Evolutionary conservation across 2,329 filamentous ascomycete species (phyloP), one percentile per base, ranked within the genome.

Genomic region (Arachnomyces sp.): DNA sequence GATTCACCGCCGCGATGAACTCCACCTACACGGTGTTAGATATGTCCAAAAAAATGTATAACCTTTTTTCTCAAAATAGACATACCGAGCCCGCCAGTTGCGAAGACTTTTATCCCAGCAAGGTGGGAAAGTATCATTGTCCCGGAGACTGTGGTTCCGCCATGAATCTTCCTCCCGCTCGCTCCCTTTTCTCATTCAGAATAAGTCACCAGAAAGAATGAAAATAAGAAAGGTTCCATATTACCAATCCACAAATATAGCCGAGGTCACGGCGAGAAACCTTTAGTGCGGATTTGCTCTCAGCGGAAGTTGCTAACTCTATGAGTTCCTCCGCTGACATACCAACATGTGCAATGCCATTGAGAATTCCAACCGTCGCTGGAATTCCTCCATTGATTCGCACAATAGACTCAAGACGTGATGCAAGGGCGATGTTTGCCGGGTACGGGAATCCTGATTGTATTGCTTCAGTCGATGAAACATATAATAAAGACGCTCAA

Each of bases 71-170:
- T 18, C 3, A 21, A 25, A 5, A 9, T 25, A 5, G 5, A 52
- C 52, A 21, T 47, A 66, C 63, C 90, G 3, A 98, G 77, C 9
- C 92, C 92, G 34, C 92, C 92, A 4, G 92, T 98, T 17, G 88
- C 92, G 63, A 98, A 95, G 36, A 98, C 77, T 48, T 81, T 83
- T 57, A 98, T 94, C 7, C 89, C 89, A 18, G 88, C 90, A 44
- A 89, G 69, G 47, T 85, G 75, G 33, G 92, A 86, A 21, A 98
- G 76, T 29, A 95, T 64, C 85, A 94, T 95, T 3, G 92, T 98
- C 1, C 85, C 89, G 4, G 90, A 80, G 41, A 98, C 85, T 2
- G 92, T 98, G 2, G 92, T 98, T 7, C 90, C 92, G 18, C 89
- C 92, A 60, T 93, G 84, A 33, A 86, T 75, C 40, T 73, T 77